These are phyloP conservation scores for Cetraspora pellucida DNA, from an alignment of 192 early-diverging fungal genomes.

Conservation along the genomic window DNA sequence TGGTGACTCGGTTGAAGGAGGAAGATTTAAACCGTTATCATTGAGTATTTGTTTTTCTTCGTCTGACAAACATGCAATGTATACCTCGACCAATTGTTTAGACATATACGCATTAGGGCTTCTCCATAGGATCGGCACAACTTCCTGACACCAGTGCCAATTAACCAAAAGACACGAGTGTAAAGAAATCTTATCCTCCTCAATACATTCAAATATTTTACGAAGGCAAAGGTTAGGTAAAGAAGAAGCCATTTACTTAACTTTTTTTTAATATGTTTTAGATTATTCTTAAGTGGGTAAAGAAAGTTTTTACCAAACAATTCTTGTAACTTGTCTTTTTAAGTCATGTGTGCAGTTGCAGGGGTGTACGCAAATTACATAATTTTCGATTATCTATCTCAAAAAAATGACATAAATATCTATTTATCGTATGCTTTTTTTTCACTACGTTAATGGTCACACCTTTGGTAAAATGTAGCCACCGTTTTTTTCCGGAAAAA, in stretches of 20 bases:
- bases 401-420: no score
- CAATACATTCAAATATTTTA: conserved; percentile 16
- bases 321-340: no score
- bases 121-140: conserved; percentile 15
- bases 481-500: no score
- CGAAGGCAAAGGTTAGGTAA: conserved; percentile 22
- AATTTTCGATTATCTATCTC: no score
- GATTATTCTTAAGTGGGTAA: no score
- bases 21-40: conserved; percentile 23
- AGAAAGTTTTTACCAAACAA: no score
- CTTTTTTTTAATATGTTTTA: neutral
- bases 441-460: no score
- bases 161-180: conserved; percentile 24
- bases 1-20: neutral
- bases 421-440: no score
- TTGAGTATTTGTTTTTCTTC: conserved; percentile 23
- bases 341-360: no score
- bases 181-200: conserved; percentile 16
- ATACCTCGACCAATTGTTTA: conserved; percentile 23
- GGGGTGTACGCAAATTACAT: no score
- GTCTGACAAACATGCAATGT: conserved; percentile 6
- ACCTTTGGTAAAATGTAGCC: no score
- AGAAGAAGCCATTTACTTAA: conserved; percentile 13
- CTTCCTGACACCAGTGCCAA: conserved; percentile 26
- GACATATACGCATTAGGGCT: conserved; percentile 14